Base-by-base conservation (phyloP, 805 yeast species). In the Ogataea pini region DNA sequence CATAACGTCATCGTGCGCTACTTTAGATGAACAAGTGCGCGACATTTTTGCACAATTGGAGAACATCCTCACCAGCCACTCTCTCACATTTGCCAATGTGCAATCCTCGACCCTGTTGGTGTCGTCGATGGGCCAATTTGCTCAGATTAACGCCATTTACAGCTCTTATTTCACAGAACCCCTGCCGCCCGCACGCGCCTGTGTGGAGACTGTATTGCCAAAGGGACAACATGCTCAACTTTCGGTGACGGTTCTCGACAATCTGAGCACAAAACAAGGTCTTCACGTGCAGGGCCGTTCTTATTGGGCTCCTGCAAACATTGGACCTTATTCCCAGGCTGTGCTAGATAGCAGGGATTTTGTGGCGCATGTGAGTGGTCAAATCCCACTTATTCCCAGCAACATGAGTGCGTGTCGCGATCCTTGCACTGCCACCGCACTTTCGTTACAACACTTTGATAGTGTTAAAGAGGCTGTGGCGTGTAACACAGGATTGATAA, bases 271-370 rank as follows among this genome's bases (percentile, higher is more conserved):
- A 9, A 85, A 85, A 56, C 70, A 69, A 25, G 97, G 98, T 0
- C 70, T 92, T 13, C 98, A 94, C 61, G 89, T 94, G 7, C 92
- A 94, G 58, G 90, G 97, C 1, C 75, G 91, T 50, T 90, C 97
- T 34, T 91, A 87, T 64, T 94, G 99, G 99, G 98, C 97, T 0
- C 99, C 99, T 0, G 92, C 96, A 31, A 94, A 94, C 57, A 94
- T 94, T 39, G 99, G 99, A 0, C 99, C 99, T 0, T 94, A 94
- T 63, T 92, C 99, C 0, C 99, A 94, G 66, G 79, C 91, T 0
- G 80, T 83, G 9, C 65, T 77, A 4, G 83, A 80, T 52, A 64
- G 60, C 12, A 62, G 62, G 16, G 78, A 80, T 47, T 67, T 75
- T 22, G 65, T 82, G 7, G 83, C 85, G 2, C 72, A 76, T 31